phyloP scores from a whole-genome alignment of 163 green algal genomes.

The Chlorella variabilis region DNA sequence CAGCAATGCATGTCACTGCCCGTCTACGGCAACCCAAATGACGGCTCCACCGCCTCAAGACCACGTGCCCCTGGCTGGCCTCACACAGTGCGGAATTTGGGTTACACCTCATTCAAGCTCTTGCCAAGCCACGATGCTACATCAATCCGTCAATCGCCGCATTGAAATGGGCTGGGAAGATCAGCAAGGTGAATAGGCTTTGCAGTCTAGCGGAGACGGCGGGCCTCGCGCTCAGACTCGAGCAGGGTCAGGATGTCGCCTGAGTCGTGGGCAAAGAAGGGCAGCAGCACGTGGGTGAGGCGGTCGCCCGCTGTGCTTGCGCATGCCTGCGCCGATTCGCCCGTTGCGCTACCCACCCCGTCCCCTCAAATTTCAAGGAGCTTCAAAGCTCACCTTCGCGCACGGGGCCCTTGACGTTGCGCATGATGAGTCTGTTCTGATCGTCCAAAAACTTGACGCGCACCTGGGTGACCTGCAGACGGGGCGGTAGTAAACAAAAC shows the following conservation, averaged over 20 bases:
- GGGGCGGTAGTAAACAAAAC: neutral
- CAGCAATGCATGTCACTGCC: too few relatives aligned
- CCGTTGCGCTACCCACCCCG: neutral
- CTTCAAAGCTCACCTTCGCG: constrained; percentile 84
- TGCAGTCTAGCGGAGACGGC: constrained; percentile 85
- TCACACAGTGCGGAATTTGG: too few relatives aligned
- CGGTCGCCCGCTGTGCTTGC: neutral
- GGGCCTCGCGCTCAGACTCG: constrained; percentile 99
- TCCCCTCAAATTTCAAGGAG: too few relatives aligned
- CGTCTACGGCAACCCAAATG: too few relatives aligned
- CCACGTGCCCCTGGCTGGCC: too few relatives aligned
- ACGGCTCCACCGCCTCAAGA: too few relatives aligned
- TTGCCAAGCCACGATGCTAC: too few relatives aligned
- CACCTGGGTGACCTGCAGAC: constrained; percentile 95
- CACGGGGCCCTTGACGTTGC: constrained; percentile 99
- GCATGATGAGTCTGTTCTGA: constrained; percentile 98
- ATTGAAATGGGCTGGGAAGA: too few relatives aligned
- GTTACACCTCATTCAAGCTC: too few relatives aligned
- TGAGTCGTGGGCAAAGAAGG: constrained; percentile 47
- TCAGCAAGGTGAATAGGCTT: neutral
- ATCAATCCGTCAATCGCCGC: too few relatives aligned
- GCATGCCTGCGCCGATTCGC: neutral
- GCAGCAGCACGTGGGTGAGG: neutral
- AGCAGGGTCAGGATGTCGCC: constrained; percentile 99
- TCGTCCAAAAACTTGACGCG: constrained; percentile 99